These are phyloP conservation scores for Fusarium foetens DNA, from an alignment of 2,329 filamentous ascomycete species.

Conservation along the genomic window DNA sequence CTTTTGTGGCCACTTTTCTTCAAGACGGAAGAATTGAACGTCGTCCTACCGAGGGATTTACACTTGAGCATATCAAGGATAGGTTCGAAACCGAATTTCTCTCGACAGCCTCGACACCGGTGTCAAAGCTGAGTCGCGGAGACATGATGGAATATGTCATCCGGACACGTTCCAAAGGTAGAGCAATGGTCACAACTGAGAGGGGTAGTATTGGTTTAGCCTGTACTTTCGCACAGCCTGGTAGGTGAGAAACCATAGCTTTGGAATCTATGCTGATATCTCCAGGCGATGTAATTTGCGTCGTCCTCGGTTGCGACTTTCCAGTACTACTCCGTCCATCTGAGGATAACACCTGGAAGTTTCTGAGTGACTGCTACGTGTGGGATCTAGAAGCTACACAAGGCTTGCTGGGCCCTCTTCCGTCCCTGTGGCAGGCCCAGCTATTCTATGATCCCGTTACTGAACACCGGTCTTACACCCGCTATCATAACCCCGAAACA, in stretches of 20 bases:
- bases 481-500: background rate
- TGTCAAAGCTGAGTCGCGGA: background rate
- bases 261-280: fast-evolving
- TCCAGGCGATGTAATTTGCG: background rate
- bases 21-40: background rate
- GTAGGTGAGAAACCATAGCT: background rate
- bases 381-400: background rate
- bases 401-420: background rate
- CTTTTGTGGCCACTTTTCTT: background rate
- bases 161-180: background rate
- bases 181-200: background rate
- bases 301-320: background rate
- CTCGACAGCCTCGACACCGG: background rate
- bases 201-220: background rate
- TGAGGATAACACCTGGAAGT: background rate
- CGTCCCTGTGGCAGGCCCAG: background rate
- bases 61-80: background rate
- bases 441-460: background rate
- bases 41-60: fast-evolving
- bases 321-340: background rate
- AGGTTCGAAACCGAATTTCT: background rate
- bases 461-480: fast-evolving
- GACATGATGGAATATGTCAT: background rate
- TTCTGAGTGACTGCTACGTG: background rate
- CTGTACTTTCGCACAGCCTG: background rate